Evolutionary conservation across 2,329 filamentous ascomycete species (phyloP).

Genomic region (Trichoderma oligosporum): DNA sequence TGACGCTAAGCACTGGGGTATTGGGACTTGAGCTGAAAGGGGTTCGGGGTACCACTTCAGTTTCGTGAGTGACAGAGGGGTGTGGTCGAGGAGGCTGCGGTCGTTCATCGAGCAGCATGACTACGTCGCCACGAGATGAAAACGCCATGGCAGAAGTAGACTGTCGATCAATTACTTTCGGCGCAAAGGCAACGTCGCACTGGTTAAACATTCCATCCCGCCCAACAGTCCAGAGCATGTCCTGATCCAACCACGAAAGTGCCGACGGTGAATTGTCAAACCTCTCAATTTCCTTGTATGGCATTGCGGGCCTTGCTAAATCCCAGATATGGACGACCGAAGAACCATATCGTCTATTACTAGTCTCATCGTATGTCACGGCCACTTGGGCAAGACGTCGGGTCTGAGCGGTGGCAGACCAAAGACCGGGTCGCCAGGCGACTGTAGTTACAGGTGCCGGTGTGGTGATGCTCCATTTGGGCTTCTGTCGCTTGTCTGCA

Average conservation of each 20-base stretch:
- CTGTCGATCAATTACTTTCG: conserved; percentile 59
- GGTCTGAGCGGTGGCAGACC: conserved; percentile 61
- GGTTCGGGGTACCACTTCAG: conserved; percentile 36
- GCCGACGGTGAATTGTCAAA: conserved; percentile 56
- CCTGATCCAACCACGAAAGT: conserved; percentile 61
- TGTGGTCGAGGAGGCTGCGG: conserved; percentile 43
- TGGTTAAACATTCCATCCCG: conserved; percentile 60
- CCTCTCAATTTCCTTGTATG: conserved; percentile 61
- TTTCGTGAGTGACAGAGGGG: conserved; percentile 35
- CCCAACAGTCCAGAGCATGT: conserved; percentile 63
- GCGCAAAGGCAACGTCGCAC: conserved; percentile 62
- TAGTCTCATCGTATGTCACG: conserved; percentile 57
- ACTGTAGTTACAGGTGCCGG: conserved; percentile 58
- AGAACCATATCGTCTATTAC: conserved; percentile 51
- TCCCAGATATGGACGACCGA: conserved; percentile 65
- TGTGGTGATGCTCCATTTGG: conserved; percentile 58
- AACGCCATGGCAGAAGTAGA: conserved; percentile 60
- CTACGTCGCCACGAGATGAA: conserved; percentile 54
- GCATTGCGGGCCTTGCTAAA: conserved; percentile 62
- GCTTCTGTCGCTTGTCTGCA: conserved; percentile 61
- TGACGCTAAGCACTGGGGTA: conserved; percentile 51
- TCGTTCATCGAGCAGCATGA: conserved; percentile 61
- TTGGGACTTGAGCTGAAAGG: conserved; percentile 49
- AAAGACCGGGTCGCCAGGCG: conserved; percentile 61
- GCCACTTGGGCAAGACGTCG: conserved; percentile 59